These are phyloP conservation scores for Alternaria ethzedia DNA, from an alignment of 2,329 filamentous ascomycete genomes.

Conservation along the genomic window DNA sequence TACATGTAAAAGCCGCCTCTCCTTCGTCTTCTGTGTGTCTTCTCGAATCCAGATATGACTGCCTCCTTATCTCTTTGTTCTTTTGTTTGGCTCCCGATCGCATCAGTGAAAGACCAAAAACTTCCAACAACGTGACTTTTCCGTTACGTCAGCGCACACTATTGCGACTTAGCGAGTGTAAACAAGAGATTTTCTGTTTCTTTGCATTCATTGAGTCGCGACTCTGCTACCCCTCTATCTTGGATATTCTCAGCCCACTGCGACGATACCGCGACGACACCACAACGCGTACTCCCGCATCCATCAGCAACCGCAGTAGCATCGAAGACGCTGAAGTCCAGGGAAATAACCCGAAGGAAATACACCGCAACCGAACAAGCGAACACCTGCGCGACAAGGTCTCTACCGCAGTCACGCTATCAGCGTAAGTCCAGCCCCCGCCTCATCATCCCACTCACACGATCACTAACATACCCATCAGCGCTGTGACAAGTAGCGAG, in stretches of 20 bases:
- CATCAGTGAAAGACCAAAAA: neutral
- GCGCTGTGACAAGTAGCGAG: neutral
- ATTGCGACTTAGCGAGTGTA: neutral
- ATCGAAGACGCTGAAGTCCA: neutral
- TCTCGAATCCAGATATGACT: neutral
- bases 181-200: neutral
- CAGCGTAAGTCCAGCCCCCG: neutral
- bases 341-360: neutral
- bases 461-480: neutral
- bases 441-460: neutral
- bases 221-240: neutral
- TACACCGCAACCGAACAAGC: neutral
- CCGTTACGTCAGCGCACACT: neutral
- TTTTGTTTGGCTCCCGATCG: neutral
- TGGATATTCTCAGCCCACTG: neutral
- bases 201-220: neutral
- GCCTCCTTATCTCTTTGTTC: neutral
- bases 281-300: neutral
- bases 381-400: neutral
- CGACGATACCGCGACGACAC: neutral
- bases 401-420: neutral
- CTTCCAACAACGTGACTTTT: neutral
- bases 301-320: rapidly evolving
- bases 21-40: neutral
- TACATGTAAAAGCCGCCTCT: neutral